Evolutionary conservation across 2,329 filamentous ascomycete species (phyloP).

Genomic region (Dactylellina haptotyla): DNA sequence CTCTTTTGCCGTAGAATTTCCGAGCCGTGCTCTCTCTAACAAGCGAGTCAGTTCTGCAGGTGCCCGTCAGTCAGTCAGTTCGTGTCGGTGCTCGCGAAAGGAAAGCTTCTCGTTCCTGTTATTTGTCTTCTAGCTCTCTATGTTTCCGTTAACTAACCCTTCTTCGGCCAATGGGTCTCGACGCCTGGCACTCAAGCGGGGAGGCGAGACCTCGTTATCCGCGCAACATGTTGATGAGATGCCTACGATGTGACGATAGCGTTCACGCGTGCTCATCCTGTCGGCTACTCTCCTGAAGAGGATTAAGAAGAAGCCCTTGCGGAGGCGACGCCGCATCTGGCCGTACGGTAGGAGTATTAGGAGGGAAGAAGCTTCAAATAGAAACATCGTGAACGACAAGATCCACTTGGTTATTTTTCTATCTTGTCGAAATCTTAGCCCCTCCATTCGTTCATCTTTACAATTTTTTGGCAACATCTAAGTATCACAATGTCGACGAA

Average conservation of each 20-base stretch:
- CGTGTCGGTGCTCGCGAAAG: slow-evolving; percentile 34
- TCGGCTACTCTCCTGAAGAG: slow-evolving; percentile 4
- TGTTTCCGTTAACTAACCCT: neutral
- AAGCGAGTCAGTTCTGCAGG: slow-evolving; percentile 5
- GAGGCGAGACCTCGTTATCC: slow-evolving; percentile 2
- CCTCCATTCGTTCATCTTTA: neutral
- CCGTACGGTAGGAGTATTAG: too few species aligned
- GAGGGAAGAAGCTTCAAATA: slow-evolving; percentile 29
- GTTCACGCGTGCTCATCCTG: neutral
- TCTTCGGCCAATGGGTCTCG: slow-evolving; percentile 6
- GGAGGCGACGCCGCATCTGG: too few species aligned
- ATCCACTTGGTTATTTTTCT: neutral
- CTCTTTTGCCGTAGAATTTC: slow-evolving; percentile 3
- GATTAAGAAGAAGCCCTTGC: too few species aligned
- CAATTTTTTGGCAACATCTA: neutral
- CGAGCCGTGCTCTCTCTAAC: slow-evolving; percentile 1
- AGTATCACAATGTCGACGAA: slow-evolving; percentile 41
- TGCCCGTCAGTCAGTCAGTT: slow-evolving; percentile 2
- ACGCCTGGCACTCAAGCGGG: slow-evolving; percentile 5
- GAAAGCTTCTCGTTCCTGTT: too few species aligned
- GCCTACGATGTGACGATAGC: neutral
- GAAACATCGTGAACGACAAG: slow-evolving; percentile 6
- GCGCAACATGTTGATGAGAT: neutral
- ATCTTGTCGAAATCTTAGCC: slow-evolving; percentile 22
- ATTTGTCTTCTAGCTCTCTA: neutral